Evolutionary conservation across 805 yeast genomes (phyloP).

Genomic region (Candida golubevii): DNA sequence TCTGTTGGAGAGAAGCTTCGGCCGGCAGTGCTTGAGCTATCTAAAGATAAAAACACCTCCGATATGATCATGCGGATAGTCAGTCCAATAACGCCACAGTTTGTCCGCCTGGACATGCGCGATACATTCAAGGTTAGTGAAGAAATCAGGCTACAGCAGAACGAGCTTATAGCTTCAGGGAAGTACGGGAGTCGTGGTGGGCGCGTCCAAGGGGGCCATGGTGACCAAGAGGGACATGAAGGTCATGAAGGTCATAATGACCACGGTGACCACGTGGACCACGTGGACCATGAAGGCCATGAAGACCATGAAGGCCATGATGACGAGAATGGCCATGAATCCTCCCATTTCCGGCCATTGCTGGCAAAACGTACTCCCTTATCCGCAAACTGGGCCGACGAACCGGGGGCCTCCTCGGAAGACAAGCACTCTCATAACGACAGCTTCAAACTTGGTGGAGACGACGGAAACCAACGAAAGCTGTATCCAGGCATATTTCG

Average conservation of each 20-base stretch:
- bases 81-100: conserved; percentile 14
- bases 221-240: neutral
- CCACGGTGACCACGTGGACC: neutral
- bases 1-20: conserved; percentile 10
- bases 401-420: neutral
- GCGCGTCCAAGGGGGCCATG: too few species aligned
- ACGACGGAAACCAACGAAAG: neutral
- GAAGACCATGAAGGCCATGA: neutral
- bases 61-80: conserved; percentile 15
- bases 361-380: neutral
- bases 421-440: neutral
- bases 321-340: neutral
- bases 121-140: conserved; percentile 16
- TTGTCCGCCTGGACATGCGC: conserved; percentile 14
- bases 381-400: neutral
- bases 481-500: too few species aligned
- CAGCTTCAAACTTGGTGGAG: neutral
- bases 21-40: conserved; percentile 13
- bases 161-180: conserved; percentile 12
- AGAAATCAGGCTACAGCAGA: conserved; percentile 16
- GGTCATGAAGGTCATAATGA: too few species aligned
- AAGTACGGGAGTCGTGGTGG: conserved; percentile 3
- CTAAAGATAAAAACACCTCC: conserved; percentile 9
- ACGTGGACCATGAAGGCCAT: neutral
- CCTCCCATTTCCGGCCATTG: neutral